A percentile compares a stretch with the other conserved stretches of the same genome.
phyloP scores from a whole-genome alignment of 78 protist species.

The Dictyostelium firmibasis region DNA sequence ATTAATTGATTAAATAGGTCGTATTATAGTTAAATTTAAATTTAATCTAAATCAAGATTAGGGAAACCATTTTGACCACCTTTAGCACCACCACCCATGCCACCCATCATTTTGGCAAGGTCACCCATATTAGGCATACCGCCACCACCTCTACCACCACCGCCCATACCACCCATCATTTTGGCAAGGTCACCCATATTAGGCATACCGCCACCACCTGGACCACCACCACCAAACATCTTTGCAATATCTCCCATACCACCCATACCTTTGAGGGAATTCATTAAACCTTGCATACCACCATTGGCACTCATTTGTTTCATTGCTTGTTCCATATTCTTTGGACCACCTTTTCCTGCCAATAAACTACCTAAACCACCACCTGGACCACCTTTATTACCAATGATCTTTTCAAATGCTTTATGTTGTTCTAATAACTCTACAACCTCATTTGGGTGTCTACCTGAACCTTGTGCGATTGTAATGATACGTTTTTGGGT shows the following conservation, averaged over 20 bases:
- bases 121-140: slow-evolving; percentile 11
- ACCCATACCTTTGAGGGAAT: slow-evolving; percentile 51
- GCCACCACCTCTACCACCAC: neutral
- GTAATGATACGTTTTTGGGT: slow-evolving; percentile 67
- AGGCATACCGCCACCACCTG: neutral
- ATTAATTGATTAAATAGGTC: neutral
- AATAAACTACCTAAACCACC: neutral
- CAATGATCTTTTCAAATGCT: slow-evolving; percentile 58
- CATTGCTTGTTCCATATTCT: slow-evolving; percentile 79
- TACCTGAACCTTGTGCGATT: slow-evolving; percentile 93
- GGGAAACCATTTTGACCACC: neutral
- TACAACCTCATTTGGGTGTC: slow-evolving; percentile 84
- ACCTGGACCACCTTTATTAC: slow-evolving; percentile 5
- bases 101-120: slow-evolving; percentile 43
- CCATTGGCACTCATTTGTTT: slow-evolving; percentile 93
- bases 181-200: slow-evolving; percentile 50
- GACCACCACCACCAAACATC: slow-evolving; percentile 16
- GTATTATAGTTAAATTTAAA: neutral
- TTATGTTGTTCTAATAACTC: slow-evolving; percentile 88
- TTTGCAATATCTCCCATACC: slow-evolving; percentile 25
- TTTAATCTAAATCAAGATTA: neutral
- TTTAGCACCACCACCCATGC: slow-evolving; percentile 24
- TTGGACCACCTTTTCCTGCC: slow-evolving; percentile 28
- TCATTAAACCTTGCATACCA: slow-evolving; percentile 62
- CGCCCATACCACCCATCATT: slow-evolving; percentile 38